Percentiles rank a stretch among this genome's conserved stretches.
Conservation (phyloP, 2,329 filamentous ascomycete genomes). For the Colletotrichum somersetense region DNA sequence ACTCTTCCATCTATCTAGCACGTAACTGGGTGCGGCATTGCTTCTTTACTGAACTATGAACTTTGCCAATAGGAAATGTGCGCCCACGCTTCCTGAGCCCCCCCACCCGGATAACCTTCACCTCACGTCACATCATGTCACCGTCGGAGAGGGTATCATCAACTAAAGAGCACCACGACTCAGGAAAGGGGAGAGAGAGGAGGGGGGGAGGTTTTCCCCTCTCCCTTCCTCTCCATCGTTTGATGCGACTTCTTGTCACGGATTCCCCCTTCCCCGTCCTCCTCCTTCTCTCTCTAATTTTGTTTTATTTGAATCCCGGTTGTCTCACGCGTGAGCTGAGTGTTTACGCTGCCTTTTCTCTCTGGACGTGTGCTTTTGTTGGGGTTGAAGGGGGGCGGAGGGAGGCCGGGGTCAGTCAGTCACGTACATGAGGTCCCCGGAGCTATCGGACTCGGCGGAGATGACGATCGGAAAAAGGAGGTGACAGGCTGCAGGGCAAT, state of each 20-base stretch:
- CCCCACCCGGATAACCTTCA: neutral
- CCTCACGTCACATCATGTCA: neutral
- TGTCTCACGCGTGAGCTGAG: neutral
- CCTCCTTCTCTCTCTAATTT: no score
- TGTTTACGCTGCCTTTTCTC: neutral
- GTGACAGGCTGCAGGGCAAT: neutral
- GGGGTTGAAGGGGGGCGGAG: no score
- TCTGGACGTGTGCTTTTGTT: neutral
- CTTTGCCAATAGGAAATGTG: neutral
- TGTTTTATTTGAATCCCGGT: neutral
- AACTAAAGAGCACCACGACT: neutral
- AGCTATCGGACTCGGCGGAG: neutral
- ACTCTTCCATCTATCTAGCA: no score
- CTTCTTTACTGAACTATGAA: neutral
- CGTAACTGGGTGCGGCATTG: no score
- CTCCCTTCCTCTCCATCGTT: neutral
- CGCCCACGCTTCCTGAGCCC: no score
- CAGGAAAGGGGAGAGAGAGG: no score
- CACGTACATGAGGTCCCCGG: neutral
- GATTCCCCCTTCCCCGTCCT: neutral
- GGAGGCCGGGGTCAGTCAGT: neutral
- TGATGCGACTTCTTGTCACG: neutral
- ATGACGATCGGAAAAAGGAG: neutral
- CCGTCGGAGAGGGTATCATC: neutral
- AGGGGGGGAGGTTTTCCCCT: neutral